phyloP scores from a whole-genome alignment of 768 basidiomycete genomes.

The Collybia sordida region DNA sequence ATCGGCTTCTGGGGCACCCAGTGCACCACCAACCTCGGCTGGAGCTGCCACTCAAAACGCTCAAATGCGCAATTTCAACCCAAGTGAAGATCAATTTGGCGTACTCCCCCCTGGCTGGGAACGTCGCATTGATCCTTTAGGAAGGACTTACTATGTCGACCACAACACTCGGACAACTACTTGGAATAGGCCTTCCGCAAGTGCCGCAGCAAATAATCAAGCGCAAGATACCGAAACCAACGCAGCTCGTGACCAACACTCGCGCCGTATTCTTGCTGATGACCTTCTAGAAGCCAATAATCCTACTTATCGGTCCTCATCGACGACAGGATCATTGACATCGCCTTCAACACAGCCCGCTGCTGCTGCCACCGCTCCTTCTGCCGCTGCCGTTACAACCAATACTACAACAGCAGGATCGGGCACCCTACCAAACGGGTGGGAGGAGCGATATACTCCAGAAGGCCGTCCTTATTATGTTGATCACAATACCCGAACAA shows the following conservation, averaged over 20 bases:
- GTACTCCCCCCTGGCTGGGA: slow-evolving; percentile 94
- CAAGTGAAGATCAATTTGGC: slow-evolving; percentile 92
- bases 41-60: slow-evolving; percentile 45
- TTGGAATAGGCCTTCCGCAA: slow-evolving; percentile 90
- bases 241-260: slow-evolving; percentile 85
- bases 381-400: slow-evolving; percentile 41
- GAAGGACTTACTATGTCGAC: slow-evolving; percentile 96
- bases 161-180: slow-evolving; percentile 98
- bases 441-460: slow-evolving; percentile 98
- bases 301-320: slow-evolving; percentile 32
- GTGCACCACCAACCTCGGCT: slow-evolving; percentile 25
- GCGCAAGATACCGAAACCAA: slow-evolving; percentile 78
- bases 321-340: slow-evolving; percentile 16
- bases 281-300: slow-evolving; percentile 81
- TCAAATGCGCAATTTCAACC: slow-evolving; percentile 85
- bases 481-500: slow-evolving; percentile 98
- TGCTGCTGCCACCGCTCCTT: slow-evolving; percentile 28
- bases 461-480: slow-evolving; percentile 99
- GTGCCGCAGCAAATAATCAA: slow-evolving; percentile 68
- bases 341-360: slow-evolving; percentile 16
- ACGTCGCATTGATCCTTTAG: slow-evolving; percentile 93
- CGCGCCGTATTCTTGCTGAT: slow-evolving; percentile 79
- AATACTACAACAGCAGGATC: slow-evolving; percentile 64
- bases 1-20: slow-evolving; percentile 20
- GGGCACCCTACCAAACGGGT: slow-evolving; percentile 91